phyloP scores from a whole-genome alignment of 345 rosid species.

The Anastatica hierochuntica region DNA sequence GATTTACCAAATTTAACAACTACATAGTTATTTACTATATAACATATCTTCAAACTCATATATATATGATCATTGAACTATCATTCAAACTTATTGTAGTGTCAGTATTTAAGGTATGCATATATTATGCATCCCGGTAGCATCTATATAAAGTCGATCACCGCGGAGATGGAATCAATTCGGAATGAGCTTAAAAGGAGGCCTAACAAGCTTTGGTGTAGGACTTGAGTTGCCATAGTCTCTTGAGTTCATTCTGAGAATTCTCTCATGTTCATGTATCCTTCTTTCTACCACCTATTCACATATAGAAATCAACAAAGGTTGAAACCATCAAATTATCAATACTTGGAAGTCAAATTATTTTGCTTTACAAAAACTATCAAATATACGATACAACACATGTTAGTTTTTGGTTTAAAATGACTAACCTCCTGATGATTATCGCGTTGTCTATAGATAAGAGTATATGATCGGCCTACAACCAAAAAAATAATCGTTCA shows the following conservation, averaged over 20 bases:
- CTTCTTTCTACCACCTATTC: conserved; percentile 14
- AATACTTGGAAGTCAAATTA: no score
- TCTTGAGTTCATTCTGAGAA: conserved; percentile 42
- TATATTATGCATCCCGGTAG: conserved; percentile 7
- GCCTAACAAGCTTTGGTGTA: conserved; percentile 57
- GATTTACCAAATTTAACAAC: no score
- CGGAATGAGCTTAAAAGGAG: conserved; percentile 95
- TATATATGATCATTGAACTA: no score
- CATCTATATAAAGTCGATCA: conserved; percentile 7
- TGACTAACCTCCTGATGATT: conserved; percentile 31
- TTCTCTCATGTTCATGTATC: conserved; percentile 59
- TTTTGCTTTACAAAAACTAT: no score
- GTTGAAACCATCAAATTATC: no score
- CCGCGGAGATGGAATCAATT: conserved; percentile 41
- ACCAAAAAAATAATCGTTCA: neutral
- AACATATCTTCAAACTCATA: no score
- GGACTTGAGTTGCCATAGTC: conserved; percentile 82
- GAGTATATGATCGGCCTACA: conserved; percentile 41
- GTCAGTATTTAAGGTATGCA: conserved; percentile 14
- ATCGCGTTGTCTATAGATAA: conserved; percentile 15
- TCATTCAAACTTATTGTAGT: no score
- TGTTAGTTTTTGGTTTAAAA: neutral
- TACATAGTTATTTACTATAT: no score
- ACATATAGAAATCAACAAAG: no score
- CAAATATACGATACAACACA: neutral